Evolutionary conservation across 768 basidiomycete species (phyloP).

Genomic region (Inosperma sp.): DNA sequence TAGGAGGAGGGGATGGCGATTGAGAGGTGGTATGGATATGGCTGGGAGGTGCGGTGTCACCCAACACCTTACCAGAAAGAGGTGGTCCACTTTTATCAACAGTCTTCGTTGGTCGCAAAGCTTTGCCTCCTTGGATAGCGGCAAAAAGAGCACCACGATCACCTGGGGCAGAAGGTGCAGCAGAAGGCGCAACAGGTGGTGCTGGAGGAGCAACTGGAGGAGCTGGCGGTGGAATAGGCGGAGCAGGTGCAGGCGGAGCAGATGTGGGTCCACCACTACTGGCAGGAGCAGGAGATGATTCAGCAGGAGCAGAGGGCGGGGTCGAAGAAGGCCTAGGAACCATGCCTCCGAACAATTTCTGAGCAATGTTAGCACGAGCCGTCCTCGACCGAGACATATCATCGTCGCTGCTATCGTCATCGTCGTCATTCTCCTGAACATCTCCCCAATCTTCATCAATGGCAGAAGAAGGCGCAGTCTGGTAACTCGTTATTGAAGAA

Average conservation of each 20-base stretch:
- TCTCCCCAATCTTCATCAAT: conserved; percentile 82
- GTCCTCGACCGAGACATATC: conserved; percentile 64
- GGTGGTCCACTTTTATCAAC: conserved; percentile 74
- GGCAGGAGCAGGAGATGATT: conserved; percentile 30
- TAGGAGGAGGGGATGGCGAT: conserved; percentile 37
- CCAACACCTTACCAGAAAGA: conserved; percentile 73
- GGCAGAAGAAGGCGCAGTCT: conserved; percentile 51
- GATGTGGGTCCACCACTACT: conserved; percentile 32
- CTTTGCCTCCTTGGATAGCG: conserved; percentile 75
- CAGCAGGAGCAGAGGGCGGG: conserved; percentile 36
- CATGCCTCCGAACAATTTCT: conserved; percentile 71
- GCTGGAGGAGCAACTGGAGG: conserved; percentile 36
- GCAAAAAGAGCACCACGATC: conserved; percentile 64
- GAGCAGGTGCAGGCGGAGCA: conserved; percentile 27
- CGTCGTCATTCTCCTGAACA: conserved; percentile 65
- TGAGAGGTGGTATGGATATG: conserved; percentile 57
- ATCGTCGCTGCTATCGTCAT: conserved; percentile 75
- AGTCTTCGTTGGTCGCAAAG: conserved; percentile 71
- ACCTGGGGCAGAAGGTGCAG: conserved; percentile 35
- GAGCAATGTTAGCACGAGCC: conserved; percentile 67
- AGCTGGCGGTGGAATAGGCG: conserved; percentile 33
- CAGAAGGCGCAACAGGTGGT: conserved; percentile 30
- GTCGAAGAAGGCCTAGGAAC: conserved; percentile 60
- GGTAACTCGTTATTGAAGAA: conserved; percentile 50
- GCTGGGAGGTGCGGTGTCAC: conserved; percentile 61